Conservation (phyloP, 129 eudicot species). For the Chrysanthemum seticuspe region DNA sequence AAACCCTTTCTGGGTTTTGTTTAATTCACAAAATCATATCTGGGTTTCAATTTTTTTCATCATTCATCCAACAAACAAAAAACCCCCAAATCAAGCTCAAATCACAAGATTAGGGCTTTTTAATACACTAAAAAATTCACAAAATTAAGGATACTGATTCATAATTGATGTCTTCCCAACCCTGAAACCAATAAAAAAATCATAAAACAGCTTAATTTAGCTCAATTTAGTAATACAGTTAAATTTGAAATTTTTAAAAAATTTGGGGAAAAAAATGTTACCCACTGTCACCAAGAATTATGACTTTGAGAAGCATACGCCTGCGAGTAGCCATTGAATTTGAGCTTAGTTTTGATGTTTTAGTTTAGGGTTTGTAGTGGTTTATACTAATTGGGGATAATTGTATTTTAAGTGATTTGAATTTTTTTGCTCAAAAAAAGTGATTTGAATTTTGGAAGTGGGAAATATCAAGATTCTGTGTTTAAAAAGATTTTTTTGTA, state of each 20-base stretch:
- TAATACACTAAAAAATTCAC: not conserved
- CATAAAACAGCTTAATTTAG: constrained; percentile 15
- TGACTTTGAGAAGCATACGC: constrained; percentile 71
- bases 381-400: constrained; percentile 7
- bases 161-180: constrained; percentile 69
- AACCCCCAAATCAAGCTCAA: not conserved
- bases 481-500: constrained; percentile 7
- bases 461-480: constrained; percentile 20
- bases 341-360: constrained; percentile 19
- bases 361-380: constrained; percentile 26
- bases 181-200: constrained; percentile 41
- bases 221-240: constrained; percentile 14
- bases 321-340: constrained; percentile 60
- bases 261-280: constrained; percentile 13
- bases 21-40: too few species aligned
- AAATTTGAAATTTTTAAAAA: not conserved
- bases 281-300: constrained; percentile 81
- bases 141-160: constrained; percentile 62
- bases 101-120: constrained; percentile 15
- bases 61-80: too few species aligned
- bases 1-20: too few species aligned
- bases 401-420: not conserved
- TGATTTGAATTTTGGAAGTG: not conserved
- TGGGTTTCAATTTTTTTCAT: too few species aligned
- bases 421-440: not conserved